Percentiles rank a stretch among this genome's conserved stretches.
phyloP scores from a whole-genome alignment of 768 basidiomycete species.

The Termitomyces bulborhizus region DNA sequence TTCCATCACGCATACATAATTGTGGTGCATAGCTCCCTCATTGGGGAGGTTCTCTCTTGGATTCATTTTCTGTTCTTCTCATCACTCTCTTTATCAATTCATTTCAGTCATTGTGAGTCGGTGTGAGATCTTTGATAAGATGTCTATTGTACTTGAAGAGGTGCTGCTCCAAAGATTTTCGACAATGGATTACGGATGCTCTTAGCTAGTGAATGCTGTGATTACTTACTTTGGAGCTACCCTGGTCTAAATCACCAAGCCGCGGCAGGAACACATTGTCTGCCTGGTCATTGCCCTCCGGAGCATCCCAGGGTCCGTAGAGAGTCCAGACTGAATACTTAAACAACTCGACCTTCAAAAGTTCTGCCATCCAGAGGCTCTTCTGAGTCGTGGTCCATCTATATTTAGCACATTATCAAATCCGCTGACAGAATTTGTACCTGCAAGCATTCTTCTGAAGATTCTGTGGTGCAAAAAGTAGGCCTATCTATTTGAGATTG shows the following conservation, averaged over 20 bases:
- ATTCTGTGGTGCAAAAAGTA: slow-evolving; percentile 9
- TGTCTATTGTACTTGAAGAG: background rate
- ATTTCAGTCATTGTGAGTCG: background rate
- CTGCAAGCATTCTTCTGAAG: background rate
- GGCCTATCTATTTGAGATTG: background rate
- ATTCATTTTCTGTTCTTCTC: background rate
- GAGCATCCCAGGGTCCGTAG: background rate
- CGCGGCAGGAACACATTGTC: background rate
- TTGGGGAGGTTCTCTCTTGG: background rate
- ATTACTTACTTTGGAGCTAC: background rate
- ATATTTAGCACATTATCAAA: background rate
- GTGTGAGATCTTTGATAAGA: background rate
- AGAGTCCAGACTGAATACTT: background rate
- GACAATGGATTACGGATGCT: background rate
- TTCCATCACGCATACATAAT: too few relatives aligned
- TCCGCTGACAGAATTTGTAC: background rate
- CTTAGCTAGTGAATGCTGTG: background rate
- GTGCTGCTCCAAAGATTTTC: background rate
- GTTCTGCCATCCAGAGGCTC: background rate
- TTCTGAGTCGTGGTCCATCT: too few relatives aligned
- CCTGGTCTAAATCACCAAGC: background rate
- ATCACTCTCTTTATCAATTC: background rate
- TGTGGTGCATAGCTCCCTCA: too few relatives aligned
- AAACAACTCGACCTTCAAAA: background rate
- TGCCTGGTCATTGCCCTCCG: background rate